Percentiles rank a stretch among this genome's conserved stretches.
Evolutionary conservation across 2,329 filamentous ascomycete genomes (phyloP).

Genomic region (Fusarium agapanthi): DNA sequence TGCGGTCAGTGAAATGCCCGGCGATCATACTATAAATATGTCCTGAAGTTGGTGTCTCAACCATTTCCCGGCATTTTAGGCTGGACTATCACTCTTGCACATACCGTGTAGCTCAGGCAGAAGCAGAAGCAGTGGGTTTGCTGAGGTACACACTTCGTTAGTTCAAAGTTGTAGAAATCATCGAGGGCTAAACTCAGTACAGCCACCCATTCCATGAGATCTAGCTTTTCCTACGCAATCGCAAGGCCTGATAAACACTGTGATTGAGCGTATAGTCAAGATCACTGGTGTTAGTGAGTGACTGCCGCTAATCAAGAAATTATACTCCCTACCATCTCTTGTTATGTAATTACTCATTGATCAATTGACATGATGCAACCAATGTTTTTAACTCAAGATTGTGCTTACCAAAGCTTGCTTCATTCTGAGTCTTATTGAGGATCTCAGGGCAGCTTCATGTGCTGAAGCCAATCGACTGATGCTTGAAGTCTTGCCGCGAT

Average conservation of each 20-base stretch:
- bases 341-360: rapidly evolving
- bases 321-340: too few relatives aligned
- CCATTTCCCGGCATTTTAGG: rapidly evolving
- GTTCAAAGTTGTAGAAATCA: neutral
- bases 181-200: too few relatives aligned
- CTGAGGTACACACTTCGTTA: neutral
- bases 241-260: rapidly evolving
- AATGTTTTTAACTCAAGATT: rapidly evolving
- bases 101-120: rapidly evolving
- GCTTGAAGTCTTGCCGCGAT: neutral
- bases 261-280: neutral
- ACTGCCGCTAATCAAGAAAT: rapidly evolving
- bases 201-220: neutral
- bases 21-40: too few relatives aligned
- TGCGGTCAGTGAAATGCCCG: too few relatives aligned
- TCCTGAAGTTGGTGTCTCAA: too few relatives aligned
- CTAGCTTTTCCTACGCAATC: rapidly evolving
- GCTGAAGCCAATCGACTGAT: neutral
- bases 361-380: rapidly evolving
- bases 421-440: rapidly evolving
- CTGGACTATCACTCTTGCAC: rapidly evolving
- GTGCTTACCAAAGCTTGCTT: neutral
- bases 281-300: rapidly evolving
- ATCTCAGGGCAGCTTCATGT: rapidly evolving
- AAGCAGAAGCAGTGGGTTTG: neutral